phyloP scores from a whole-genome alignment of 176 grass and related monocot species.

The Oropetium thomaeum region DNA sequence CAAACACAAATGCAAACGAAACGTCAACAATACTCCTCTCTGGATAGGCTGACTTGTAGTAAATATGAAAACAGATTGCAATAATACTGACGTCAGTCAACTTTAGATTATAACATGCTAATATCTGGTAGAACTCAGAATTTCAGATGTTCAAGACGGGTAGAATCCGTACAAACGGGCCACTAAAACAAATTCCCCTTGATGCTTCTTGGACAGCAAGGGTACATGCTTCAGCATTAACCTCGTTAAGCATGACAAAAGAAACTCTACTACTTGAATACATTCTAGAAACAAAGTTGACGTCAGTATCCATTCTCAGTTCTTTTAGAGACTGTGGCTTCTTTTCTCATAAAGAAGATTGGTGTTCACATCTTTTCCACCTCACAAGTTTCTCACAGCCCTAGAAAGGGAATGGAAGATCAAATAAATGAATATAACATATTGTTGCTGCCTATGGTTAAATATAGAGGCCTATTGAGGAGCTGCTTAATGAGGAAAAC shows the following conservation, averaged over 20 bases:
- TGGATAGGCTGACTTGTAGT: no score
- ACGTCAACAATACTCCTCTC: no score
- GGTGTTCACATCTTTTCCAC: slow-evolving; percentile 48
- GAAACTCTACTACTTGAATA: not conserved
- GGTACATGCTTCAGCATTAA: not conserved
- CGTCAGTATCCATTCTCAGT: not conserved
- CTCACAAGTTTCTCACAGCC: slow-evolving; percentile 64
- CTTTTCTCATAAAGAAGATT: slow-evolving; percentile 46
- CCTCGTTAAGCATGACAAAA: not conserved
- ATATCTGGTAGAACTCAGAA: not conserved
- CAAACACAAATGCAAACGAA: no score
- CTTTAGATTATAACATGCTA: not conserved
- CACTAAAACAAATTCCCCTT: not conserved
- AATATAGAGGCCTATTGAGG: not conserved
- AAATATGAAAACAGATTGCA: not conserved
- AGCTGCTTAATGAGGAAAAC: not conserved
- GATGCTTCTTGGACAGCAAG: not conserved
- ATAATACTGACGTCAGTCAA: not conserved
- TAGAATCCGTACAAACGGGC: not conserved
- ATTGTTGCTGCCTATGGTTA: not conserved
- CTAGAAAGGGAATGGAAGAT: slow-evolving; percentile 34
- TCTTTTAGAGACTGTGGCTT: not conserved
- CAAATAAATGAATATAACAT: not conserved
- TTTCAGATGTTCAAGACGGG: not conserved
- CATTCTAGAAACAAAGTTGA: not conserved